Base-by-base conservation (phyloP, 2,329 filamentous ascomycete species). In the Fusarium sp. region DNA sequence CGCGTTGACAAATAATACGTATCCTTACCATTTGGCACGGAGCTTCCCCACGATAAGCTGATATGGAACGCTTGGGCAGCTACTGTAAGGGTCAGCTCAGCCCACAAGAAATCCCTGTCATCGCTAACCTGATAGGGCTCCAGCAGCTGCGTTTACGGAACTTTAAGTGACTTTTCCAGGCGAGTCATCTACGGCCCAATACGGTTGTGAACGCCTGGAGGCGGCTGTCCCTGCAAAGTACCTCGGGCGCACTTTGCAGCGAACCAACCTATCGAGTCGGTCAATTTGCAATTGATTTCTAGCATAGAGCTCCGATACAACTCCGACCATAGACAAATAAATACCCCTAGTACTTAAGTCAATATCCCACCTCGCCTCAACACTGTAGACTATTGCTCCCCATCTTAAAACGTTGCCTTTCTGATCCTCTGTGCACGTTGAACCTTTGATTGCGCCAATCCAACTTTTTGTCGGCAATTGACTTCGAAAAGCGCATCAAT, bases 141-240 rank as follows among this genome's bases (percentile, higher is more conserved):
- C 37, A 15, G 18, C 35, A 63, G 47, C 39, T 55, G 52, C 63
- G 63, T 52, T 57, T 15, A 55, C 56, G 62, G 66, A 66, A 69
- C 51, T 42, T 69, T 47, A 50, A 42, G 63, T 50, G 71, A 69
- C 67, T 45, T 56, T 63, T 9, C 21, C 41, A 49, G 51, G 42
- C 37, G 59, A 52, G 47, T 62, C 59, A 50, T 67, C 49, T 49
- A 48, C 72, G 70, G 72, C 67, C 56, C 48, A 67, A 66, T 27
- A 47, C 71, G 70, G 70, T 57, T 68, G 64, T 43, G 58, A 54
- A 46, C 71, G 72, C 72, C 58, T 74, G 69, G 69, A 70, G 46
- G 55, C 72, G 72, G 72, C 67, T 58, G 71, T 70, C 58, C n/a
- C 50, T 52, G 17, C 25, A 25, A 55, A 63, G 63, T 72, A 72